Conservation (phyloP, 306 rosid genomes). For the Malus sieversii region DNA sequence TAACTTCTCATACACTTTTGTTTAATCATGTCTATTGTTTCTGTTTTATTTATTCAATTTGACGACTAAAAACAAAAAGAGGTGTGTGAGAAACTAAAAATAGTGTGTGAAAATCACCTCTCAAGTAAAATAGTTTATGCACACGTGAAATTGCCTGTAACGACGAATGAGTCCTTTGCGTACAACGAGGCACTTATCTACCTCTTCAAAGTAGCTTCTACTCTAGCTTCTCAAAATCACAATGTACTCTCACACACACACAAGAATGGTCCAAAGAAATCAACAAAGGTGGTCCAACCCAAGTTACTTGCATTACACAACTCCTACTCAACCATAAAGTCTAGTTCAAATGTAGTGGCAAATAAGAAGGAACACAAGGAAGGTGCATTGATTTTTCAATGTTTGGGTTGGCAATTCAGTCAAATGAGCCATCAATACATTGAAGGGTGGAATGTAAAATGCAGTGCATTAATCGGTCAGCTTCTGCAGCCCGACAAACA, state of each 20-base stretch:
- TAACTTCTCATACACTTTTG: too few species aligned
- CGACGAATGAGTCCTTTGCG: too few species aligned
- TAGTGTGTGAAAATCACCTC: too few species aligned
- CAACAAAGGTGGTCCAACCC: neutral
- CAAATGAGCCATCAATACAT: neutral
- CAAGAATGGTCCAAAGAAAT: neutral
- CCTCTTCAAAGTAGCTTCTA: neutral
- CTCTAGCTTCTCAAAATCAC: neutral
- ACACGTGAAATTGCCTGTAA: too few species aligned
- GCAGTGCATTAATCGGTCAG: slow-evolving; percentile 9
- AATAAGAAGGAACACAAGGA: neutral
- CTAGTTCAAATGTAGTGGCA: neutral
- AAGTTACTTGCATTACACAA: neutral
- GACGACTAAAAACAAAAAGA: too few species aligned
- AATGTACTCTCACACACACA: neutral
- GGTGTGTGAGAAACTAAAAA: too few species aligned
- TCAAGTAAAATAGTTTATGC: too few species aligned
- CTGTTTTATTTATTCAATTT: too few species aligned
- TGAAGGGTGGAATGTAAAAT: neutral
- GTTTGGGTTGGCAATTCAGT: neutral
- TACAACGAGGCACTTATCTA: neutral
- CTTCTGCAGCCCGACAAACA: slow-evolving; percentile 4
- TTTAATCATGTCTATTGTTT: too few species aligned
- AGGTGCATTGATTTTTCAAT: neutral
- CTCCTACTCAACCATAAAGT: neutral